phyloP scores from a whole-genome alignment of 2,329 filamentous ascomycete genomes.

The Neonectria ditissima region DNA sequence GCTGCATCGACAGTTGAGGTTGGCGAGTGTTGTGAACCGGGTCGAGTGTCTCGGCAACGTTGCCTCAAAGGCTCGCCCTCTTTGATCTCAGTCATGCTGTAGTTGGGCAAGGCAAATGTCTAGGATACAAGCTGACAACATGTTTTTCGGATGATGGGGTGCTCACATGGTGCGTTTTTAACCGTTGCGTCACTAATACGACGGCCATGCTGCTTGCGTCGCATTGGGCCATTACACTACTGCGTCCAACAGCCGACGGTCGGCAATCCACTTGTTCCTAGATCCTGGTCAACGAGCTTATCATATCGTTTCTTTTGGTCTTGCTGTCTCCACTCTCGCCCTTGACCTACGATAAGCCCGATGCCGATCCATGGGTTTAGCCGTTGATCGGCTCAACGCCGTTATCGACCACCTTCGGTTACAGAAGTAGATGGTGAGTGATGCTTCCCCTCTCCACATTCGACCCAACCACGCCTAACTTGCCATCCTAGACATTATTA shows the following conservation, averaged over 20 bases:
- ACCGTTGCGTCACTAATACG: background rate
- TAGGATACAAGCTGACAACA: background rate
- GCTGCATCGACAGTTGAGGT: background rate
- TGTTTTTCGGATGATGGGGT: background rate
- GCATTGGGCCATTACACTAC: too few species aligned
- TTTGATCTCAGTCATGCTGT: background rate
- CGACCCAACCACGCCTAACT: background rate
- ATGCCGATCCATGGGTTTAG: background rate
- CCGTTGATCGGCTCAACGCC: background rate
- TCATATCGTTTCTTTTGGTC: too few species aligned
- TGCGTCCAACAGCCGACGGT: constrained; percentile 20
- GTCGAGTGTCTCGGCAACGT: background rate
- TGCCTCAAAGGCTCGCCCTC: background rate
- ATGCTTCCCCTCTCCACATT: constrained; percentile 4
- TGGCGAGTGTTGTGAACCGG: background rate
- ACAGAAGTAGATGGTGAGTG: background rate
- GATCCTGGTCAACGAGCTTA: background rate
- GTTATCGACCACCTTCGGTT: constrained; percentile 1
- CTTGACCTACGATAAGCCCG: background rate
- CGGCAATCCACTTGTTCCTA: constrained; percentile 22
- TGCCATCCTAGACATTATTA: too few species aligned
- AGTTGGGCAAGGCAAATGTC: background rate
- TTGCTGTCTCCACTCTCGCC: background rate
- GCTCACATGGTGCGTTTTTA: background rate
- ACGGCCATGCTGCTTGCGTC: background rate